Evolutionary conservation across 371 early-diverging fungal genomes (phyloP), one percentile per base, ranked within the genome.

Genomic region (Umbelopsis sp.): DNA sequence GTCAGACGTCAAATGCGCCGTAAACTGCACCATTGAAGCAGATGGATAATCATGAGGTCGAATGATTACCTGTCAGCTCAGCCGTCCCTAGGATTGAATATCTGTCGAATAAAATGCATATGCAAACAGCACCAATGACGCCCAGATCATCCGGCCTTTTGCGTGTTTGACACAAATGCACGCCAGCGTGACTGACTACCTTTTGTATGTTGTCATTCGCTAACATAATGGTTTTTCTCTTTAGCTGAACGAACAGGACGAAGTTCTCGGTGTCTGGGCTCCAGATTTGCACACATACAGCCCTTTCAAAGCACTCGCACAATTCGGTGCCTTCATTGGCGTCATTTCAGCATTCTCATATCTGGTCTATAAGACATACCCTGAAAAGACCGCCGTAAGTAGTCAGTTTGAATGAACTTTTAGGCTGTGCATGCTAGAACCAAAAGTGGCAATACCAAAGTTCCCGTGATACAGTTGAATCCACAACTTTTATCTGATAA

Each of bases 161-260:
- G 29, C 29, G 29, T 41, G 2, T 41, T 41, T 41, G 41, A 12
- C 41, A 12, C 10, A 12, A 41, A 12, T 12, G 12, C 41, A 41
- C 41, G 29, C 29, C 29, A 41, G 41, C 2, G 41, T 41, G 41
- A 41, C 41, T 12, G 22, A 22, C 22, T 22, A 22, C 22, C 7
- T 7, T 7, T 41, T 12, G 12, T 41, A 41, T 41, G 41, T 41
- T 41, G 7, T 41, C 41, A 41, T 7, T 41, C 12, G 18, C 32
- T 68, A 25, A 24, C n/a, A 4, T 11, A 12, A 0, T 41, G 41
- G 25, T 63, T 63, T 22, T 53, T 38, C 11, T 65, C 24, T 50
- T 10, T 80, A 88, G 88, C 69, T 88, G 65, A 81, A 86, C 52
- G 88, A 88, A 74, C 85, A 88, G 78, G 88, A 88, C 73, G 88